Percentiles rank a stretch among this genome's conserved stretches.
Conservation (phyloP, 2,329 filamentous ascomycete genomes). For the Chrysoporthe puriensis region DNA sequence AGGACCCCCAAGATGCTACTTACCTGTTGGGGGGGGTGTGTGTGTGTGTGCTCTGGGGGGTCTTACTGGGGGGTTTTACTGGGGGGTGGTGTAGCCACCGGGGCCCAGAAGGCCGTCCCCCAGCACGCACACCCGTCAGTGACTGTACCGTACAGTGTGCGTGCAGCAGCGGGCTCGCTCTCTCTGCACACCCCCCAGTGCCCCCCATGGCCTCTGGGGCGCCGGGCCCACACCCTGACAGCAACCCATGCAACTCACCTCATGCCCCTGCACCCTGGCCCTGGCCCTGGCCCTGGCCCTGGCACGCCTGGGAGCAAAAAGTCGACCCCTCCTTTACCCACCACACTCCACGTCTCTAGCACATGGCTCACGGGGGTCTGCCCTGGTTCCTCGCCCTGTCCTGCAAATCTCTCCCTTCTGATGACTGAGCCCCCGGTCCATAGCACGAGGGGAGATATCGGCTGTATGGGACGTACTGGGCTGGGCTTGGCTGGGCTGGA, state of each 20-base stretch:
- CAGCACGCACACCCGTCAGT: too few species aligned
- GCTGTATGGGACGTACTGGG: too few species aligned
- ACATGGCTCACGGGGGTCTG: conserved; percentile 29
- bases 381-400: conserved; percentile 23
- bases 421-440: conserved; percentile 4
- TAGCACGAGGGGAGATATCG: too few species aligned
- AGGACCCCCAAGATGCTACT: neutral
- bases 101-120: too few species aligned
- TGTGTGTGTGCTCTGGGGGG: too few species aligned
- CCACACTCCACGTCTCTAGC: conserved; percentile 28
- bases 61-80: neutral
- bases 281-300: too few species aligned
- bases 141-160: too few species aligned
- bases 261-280: neutral
- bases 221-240: conserved; percentile 14
- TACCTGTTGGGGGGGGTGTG: too few species aligned
- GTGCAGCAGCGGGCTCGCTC: too few species aligned
- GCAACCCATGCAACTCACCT: neutral
- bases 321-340: conserved; percentile 21
- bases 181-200: too few species aligned
- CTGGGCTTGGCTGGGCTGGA: too few species aligned
- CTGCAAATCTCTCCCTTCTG: conserved; percentile 26
- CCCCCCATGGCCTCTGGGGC: neutral
- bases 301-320: neutral
- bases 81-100: too few species aligned